Evolutionary conservation across 305 asterid species (phyloP), one percentile per base, ranked within the genome.

Genomic region (Fraxinus ornus): DNA sequence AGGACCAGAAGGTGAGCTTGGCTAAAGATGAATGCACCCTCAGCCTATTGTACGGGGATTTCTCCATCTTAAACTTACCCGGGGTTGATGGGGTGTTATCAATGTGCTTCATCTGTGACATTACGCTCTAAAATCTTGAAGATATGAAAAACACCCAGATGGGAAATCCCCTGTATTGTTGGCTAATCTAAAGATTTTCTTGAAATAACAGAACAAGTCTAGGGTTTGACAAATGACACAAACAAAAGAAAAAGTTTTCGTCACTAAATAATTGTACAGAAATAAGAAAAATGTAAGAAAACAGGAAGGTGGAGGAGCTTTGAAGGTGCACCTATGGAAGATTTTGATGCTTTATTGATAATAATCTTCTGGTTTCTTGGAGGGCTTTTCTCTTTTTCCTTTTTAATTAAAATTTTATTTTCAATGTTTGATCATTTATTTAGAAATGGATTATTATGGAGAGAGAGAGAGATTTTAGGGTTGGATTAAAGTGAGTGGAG

Each of bases 31-130:
- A 70, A 41, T 64, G 81, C 47, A 71, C n/a, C 80, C 87, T 77
- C 47, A 64, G 36, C 49, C 80, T 79, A 17, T 77, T 78, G 44
- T 80, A 47, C 10, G 83, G 84, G 44, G 78, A 68, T 79, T 83
- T 83, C 28, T 83, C 86, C 86, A 83, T 83, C 79, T 80, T 84
- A 60, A 80, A 84, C 62, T 87, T 91, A 4, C 92, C 91, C 10
- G 92, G 94, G 30, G 88, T 86, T 22, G 92, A 88, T 41, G 91
- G 91, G 71, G 75, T 75, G 83, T 80, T 82, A 64, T 89, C 94
- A 89, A 87, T 87, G 92, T 91, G 93, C 90, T 86, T 88, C 92
- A 89, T 91, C 78, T 88, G 86, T 30, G 49, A 82, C 70, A 10
- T n/a, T 21, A 19, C 24, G 6, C 78, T 13, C 44, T 74, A 32